Conservation (phyloP, 257 asterid genomes). For the Solanum ossicruentum region DNA sequence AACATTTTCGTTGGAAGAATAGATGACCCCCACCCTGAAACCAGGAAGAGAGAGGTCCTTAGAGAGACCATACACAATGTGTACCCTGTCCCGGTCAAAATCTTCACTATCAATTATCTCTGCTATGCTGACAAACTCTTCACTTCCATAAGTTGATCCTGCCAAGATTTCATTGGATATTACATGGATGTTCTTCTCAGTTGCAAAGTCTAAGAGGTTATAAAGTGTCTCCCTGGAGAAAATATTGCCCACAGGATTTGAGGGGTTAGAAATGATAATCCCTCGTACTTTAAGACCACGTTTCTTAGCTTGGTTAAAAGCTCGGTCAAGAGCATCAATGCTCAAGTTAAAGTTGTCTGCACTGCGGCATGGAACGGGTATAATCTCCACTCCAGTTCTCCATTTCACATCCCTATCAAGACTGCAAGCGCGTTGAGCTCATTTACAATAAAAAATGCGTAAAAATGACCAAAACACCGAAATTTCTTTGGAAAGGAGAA, state of each 20-base stretch:
- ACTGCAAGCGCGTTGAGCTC: conserved; percentile 14
- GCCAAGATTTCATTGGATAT: conserved; percentile 42
- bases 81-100: conserved; percentile 35
- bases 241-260: conserved; percentile 47
- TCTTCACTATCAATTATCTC: conserved; percentile 34
- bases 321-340: conserved; percentile 39
- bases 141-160: conserved; percentile 33
- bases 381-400: conserved; percentile 52
- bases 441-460: background rate
- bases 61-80: conserved; percentile 39
- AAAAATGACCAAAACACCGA: background rate
- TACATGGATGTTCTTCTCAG: conserved; percentile 50
- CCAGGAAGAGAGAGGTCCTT: conserved; percentile 44
- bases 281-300: conserved; percentile 57
- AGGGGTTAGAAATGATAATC: conserved; percentile 48
- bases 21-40: conserved; percentile 27
- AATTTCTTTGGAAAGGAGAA: background rate
- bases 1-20: conserved; percentile 26
- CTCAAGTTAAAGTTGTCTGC: conserved; percentile 49
- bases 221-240: conserved; percentile 31
- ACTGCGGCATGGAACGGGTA: conserved; percentile 64
- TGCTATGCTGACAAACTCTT: conserved; percentile 42
- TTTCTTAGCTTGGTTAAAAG: conserved; percentile 53
- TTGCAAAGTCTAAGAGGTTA: conserved; percentile 42
- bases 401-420: conserved; percentile 56